Conservation (phyloP, 306 rosid genomes). For the Castanospermum australe region DNA sequence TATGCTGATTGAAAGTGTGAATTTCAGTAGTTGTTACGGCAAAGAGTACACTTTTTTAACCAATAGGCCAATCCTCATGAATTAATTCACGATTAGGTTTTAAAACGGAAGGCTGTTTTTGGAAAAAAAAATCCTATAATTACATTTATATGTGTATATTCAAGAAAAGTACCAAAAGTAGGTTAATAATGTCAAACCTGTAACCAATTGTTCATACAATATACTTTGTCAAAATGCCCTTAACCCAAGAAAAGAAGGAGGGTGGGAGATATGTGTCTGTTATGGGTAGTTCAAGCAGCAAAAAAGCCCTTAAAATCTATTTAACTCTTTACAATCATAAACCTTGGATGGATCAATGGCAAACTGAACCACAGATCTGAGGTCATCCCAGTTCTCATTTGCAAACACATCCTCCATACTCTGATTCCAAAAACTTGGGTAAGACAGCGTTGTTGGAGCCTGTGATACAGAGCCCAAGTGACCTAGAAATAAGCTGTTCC, state of each 20-base stretch:
- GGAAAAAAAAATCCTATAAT: not conserved
- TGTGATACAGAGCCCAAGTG: constrained; percentile 18
- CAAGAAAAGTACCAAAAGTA: not conserved
- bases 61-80: too few species aligned
- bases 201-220: not conserved
- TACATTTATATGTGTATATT: not conserved
- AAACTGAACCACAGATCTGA: constrained; percentile 59
- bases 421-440: constrained; percentile 44
- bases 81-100: not conserved
- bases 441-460: constrained; percentile 33
- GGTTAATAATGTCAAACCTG: not conserved
- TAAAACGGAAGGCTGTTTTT: not conserved
- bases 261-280: not conserved
- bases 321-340: constrained; percentile 37
- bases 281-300: not conserved
- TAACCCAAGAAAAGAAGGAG: not conserved
- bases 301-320: not conserved
- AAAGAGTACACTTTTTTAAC: too few species aligned
- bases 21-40: too few species aligned
- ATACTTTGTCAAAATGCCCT: constrained; percentile 1
- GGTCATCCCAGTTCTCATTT: constrained; percentile 73
- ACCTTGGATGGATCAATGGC: constrained; percentile 51
- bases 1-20: too few species aligned
- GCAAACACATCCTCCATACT: constrained; percentile 41
- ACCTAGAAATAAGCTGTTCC: constrained; percentile 23